Base-by-base conservation (phyloP, 352 stramenopile genomes). In the Phytopythium ostracodes region DNA sequence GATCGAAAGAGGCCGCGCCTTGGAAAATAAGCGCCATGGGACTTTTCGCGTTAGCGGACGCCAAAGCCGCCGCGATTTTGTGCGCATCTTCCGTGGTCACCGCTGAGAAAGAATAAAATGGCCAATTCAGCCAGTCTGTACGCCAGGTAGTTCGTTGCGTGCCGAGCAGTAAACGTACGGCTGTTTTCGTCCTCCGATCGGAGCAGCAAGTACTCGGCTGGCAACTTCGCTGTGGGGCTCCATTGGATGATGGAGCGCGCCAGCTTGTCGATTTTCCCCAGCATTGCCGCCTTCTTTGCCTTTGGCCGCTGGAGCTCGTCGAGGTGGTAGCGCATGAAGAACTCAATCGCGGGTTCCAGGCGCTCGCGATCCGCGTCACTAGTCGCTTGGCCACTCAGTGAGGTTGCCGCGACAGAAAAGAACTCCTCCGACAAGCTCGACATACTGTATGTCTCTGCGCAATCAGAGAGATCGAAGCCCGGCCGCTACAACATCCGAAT, bases 101-200 rank as follows among this genome's bases (percentile, higher is more conserved):
- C 52, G 75, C 77, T 87, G 53, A n/a, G 25, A 27, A 17, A 18
- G 42, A n/a, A n/a, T n/a, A n/a, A n/a, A n/a, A n/a, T n/a, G n/a
- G n/a, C n/a, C n/a, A n/a, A n/a, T n/a, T n/a, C n/a, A n/a, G n/a
- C n/a, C n/a, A n/a, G n/a, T n/a, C n/a, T n/a, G n/a, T n/a, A n/a
- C n/a, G n/a, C n/a, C n/a, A n/a, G n/a, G n/a, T n/a, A n/a, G n/a
- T 22, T 40, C 25, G 2, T 29, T 20, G 33, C 38, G 42, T 14
- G 9, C 22, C 15, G 17, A 44, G 33, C 8, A 15, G n/a, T 60
- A 29, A 51, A 79, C 79, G 62, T 73, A 96, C 87, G 78, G 9
- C 71, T 84, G 53, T 91, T 81, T 22, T 69, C 40, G 56, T 96
- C 87, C 61, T 96, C 87, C 1, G 72, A 83, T 53, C 87, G 84